Evolutionary conservation across 352 stramenopile genomes (phyloP).

Genomic region (Phytophthora pini): DNA sequence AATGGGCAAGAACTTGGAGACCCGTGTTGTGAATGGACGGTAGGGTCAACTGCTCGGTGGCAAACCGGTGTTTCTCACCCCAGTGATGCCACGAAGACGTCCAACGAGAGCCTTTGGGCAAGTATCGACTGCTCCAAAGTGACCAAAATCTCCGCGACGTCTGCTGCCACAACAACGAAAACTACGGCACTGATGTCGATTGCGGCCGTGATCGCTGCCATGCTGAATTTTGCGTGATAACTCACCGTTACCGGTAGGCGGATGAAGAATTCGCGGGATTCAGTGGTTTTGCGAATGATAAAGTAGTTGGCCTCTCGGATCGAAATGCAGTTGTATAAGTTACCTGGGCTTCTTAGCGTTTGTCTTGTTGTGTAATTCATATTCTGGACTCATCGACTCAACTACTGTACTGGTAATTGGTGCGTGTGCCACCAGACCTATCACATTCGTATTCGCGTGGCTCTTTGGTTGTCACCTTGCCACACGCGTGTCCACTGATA

Average conservation of each 20-base stretch:
- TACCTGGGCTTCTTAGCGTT: not conserved
- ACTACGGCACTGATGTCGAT: conserved; percentile 2
- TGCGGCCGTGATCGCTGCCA: conserved; percentile 5
- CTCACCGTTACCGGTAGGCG: not conserved
- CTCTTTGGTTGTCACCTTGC: not conserved
- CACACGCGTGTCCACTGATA: no score
- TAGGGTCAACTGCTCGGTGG: conserved; percentile 11
- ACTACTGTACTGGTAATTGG: not conserved
- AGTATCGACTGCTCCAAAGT: conserved; percentile 33
- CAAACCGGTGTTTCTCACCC: conserved; percentile 38
- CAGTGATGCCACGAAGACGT: conserved; percentile 30
- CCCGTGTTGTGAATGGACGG: conserved; percentile 46
- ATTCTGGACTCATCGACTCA: not conserved
- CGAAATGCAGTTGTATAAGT: not conserved
- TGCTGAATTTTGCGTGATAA: conserved; percentile 16
- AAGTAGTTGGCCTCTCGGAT: not conserved
- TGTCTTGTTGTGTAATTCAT: not conserved
- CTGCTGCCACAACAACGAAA: conserved; percentile 9
- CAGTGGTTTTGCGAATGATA: no score
- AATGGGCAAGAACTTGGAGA: conserved; percentile 75
- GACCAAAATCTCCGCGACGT: conserved; percentile 19
- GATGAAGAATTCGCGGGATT: not conserved
- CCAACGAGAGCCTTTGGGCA: conserved; percentile 34
- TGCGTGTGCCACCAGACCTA: conserved; percentile 3
- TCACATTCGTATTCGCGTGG: conserved; percentile 1